These are phyloP conservation scores for Botrytis medusae DNA, from an alignment of 2,329 filamentous ascomycete genomes.

Conservation along the genomic window DNA sequence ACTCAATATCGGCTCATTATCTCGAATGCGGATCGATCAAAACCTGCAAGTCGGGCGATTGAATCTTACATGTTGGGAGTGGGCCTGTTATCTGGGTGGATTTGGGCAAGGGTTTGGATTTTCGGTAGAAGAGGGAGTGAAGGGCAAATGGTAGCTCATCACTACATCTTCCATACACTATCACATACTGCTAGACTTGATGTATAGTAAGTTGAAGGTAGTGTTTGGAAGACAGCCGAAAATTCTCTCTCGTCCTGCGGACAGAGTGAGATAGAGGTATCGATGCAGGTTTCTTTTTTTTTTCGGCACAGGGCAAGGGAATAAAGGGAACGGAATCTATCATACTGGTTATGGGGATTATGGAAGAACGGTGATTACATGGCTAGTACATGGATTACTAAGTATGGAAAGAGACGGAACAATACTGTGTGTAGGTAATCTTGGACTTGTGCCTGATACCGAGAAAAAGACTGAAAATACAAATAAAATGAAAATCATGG, in stretches of 20 bases:
- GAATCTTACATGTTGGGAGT: conserved; percentile 8
- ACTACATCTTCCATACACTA: conserved; percentile 35
- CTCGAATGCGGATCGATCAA: conserved; percentile 13
- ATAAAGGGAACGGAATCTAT: background rate
- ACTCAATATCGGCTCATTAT: background rate
- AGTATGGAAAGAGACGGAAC: background rate
- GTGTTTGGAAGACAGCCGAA: background rate
- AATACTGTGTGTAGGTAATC: conserved; percentile 14
- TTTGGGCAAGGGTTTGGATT: background rate
- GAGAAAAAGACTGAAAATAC: background rate
- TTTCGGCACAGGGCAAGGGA: conserved; percentile 4
- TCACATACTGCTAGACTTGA: background rate
- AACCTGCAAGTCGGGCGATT: conserved; percentile 11
- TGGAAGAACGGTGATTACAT: background rate
- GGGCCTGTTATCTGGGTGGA: background rate
- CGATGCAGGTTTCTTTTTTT: conserved; percentile 8
- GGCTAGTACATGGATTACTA: conserved; percentile 13
- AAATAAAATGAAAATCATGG: conserved; percentile 5
- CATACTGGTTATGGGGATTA: conserved; percentile 12
- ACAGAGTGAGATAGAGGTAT: conserved; percentile 1
- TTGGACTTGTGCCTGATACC: conserved; percentile 12
- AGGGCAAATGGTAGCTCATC: conserved; percentile 36
- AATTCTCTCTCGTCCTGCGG: conserved; percentile 6
- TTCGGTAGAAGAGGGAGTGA: conserved; percentile 9
- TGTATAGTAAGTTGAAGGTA: background rate